These are phyloP conservation scores for Cyathus striatus DNA, from an alignment of 768 basidiomycete genomes.

Conservation along the genomic window DNA sequence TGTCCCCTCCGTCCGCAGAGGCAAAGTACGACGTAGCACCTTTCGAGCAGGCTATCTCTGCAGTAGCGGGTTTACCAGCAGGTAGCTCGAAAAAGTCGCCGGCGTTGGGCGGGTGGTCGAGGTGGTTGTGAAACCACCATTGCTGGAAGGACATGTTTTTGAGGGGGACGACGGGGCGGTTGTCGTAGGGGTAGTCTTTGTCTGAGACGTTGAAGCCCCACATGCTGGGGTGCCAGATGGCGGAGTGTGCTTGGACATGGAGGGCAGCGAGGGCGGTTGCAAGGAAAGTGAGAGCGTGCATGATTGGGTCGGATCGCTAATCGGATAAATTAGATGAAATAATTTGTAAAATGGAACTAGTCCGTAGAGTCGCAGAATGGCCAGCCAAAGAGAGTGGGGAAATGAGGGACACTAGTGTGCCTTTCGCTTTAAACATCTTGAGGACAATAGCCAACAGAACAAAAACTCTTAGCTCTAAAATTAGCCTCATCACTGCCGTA, in stretches of 20 bases:
- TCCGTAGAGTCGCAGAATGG: too few relatives aligned
- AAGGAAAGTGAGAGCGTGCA: too few relatives aligned
- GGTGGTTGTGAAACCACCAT: conserved; percentile 65
- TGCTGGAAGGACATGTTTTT: conserved; percentile 46
- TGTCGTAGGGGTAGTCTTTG: conserved; percentile 52
- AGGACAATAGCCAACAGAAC: too few relatives aligned
- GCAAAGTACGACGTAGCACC: conserved; percentile 53
- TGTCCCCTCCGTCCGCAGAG: conserved; percentile 47
- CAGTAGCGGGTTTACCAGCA: conserved; percentile 47
- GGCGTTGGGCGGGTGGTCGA: conserved; percentile 49
- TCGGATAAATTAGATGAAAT: too few relatives aligned
- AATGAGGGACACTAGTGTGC: too few relatives aligned
- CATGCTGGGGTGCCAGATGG: conserved; percentile 56
- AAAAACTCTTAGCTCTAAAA: too few relatives aligned
- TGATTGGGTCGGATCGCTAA: too few relatives aligned
- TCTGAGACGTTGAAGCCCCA: conserved; percentile 65
- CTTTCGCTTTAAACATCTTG: too few relatives aligned
- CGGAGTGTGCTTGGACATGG: conserved; percentile 20
- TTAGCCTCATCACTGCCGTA: too few relatives aligned
- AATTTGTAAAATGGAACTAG: too few relatives aligned
- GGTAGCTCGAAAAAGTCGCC: conserved; percentile 57
- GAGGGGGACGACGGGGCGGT: conserved; percentile 49
- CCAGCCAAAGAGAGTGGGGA: too few relatives aligned
- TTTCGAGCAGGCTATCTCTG: conserved; percentile 57
- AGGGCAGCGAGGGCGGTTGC: too few relatives aligned